Conservation (phyloP, 805 yeast species). For the baker's yeast (Saccharomyces cerevisiae) region DNA sequence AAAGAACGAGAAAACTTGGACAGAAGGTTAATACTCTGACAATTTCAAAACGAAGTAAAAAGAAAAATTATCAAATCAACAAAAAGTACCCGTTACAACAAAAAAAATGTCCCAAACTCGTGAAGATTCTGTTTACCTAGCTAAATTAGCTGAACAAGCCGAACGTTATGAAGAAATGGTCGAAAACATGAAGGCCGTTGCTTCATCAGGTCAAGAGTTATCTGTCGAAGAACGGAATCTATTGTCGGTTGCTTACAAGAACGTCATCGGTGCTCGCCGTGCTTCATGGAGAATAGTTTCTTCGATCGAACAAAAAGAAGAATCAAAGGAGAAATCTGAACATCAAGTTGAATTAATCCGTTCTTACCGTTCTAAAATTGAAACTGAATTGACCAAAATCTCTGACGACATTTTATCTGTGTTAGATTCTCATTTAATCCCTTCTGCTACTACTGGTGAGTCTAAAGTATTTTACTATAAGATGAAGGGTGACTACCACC, state of each 20-base stretch:
- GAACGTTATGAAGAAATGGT: conserved; percentile 99
- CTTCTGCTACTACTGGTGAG: conserved; percentile 90
- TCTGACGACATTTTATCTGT: conserved; percentile 87
- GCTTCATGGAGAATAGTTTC: conserved; percentile 98
- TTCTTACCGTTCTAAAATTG: conserved; percentile 88
- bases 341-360: conserved; percentile 80
- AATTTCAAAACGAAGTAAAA: neutral
- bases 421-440: conserved; percentile 77
- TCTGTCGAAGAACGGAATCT: conserved; percentile 95
- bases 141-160: conserved; percentile 96
- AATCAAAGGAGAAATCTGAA: conserved; percentile 77
- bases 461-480: conserved; percentile 94
- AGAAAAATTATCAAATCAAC: neutral
- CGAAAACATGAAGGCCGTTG: conserved; percentile 93
- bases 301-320: conserved; percentile 94
- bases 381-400: conserved; percentile 78
- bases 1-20: neutral
- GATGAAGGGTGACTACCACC: conserved; percentile 98
- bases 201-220: conserved; percentile 86
- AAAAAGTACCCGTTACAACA: neutral
- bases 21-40: neutral
- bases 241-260: conserved; percentile 91
- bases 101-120: conserved; percentile 65
- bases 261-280: conserved; percentile 95
- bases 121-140: conserved; percentile 95